These are phyloP conservation scores for Fusarium chuoi DNA, from an alignment of 2,329 filamentous ascomycete species.

Conservation along the genomic window DNA sequence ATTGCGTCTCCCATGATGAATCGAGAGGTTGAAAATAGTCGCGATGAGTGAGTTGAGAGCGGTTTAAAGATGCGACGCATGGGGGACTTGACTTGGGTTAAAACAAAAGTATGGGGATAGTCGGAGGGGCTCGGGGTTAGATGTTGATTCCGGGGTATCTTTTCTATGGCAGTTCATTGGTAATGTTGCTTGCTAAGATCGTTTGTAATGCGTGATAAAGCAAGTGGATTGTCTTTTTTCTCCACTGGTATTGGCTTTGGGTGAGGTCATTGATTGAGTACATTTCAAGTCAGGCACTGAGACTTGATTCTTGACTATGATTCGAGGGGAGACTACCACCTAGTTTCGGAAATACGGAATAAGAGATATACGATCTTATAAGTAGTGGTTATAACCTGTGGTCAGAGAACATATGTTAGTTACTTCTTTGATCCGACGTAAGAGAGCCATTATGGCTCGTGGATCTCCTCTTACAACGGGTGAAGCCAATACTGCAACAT, in stretches of 20 bases:
- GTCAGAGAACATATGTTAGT: neutral
- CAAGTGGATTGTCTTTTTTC: conserved; percentile 24
- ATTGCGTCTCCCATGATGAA: conserved; percentile 46
- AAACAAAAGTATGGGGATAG: conserved; percentile 9
- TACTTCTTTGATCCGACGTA: neutral
- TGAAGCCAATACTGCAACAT: neutral
- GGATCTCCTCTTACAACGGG: neutral
- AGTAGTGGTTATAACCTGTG: neutral
- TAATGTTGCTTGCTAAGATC: conserved; percentile 11
- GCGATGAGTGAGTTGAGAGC: conserved; percentile 5
- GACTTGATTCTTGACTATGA: neutral
- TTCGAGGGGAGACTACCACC: neutral
- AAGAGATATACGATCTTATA: neutral
- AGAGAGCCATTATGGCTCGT: neutral
- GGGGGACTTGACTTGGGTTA: neutral
- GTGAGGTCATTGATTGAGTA: conserved; percentile 15
- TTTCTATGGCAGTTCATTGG: neutral
- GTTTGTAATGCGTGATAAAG: conserved; percentile 37
- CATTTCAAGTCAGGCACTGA: conserved; percentile 5
- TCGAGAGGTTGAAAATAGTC: conserved; percentile 12
- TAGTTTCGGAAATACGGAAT: neutral
- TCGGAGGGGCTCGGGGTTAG: conserved; percentile 3
- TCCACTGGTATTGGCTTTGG: conserved; percentile 7
- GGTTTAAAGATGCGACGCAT: conserved; percentile 12
- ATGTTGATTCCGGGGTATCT: conserved; percentile 1